Base-by-base conservation (phyloP, 1,139 yeast genomes). In the Blastobotrys malaysiensis region DNA sequence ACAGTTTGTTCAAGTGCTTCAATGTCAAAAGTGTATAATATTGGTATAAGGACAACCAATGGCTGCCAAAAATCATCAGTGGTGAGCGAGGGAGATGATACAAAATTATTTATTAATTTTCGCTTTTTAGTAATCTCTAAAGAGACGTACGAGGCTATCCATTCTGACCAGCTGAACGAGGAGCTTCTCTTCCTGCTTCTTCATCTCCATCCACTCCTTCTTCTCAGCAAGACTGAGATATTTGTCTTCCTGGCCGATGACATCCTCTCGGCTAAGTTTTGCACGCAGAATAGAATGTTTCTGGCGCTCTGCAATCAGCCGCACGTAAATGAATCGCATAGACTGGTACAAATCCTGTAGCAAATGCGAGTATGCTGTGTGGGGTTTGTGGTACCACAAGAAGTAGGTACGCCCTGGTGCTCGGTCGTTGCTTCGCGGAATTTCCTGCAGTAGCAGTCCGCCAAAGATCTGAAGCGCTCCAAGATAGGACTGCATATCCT, bases 391-490 rank as follows among this genome's bases (percentile, higher is more conserved):
- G 67, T 89, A 80, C 77, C 89, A 93, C 49, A 93, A 77, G 66
- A 83, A 93, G 48, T 86, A 86, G 1, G 97, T 86, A 62, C 95
- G 83, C 46, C 89, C 84, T 0, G 98, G 97, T 1, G 96, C 93
- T 60, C 99, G 78, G 68, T 91, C 98, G 31, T 84, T 86, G 39
- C 96, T 86, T 65, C 95, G 80, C 7, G 99, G 98, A 31, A 93
- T 87, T 72, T 95, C 99, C 69, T 93, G 98, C 19, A 75, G 63
- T 49, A 75, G 76, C n/a, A 74, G 63, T 48, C 74, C 71, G 9
- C 77, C 77, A 48, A 65, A 62, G 21, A 60, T 63, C 53, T 73
- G 75, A 45, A 74, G 64, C 18, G 68, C 66, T 16, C 71, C 61
- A 50, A 72, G 64, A 39, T 68, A 66, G 47, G 68, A 82, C 57